Evolutionary conservation across 31 red algal species (phyloP).

Genomic region (Odonthalia washingtoniensis): DNA sequence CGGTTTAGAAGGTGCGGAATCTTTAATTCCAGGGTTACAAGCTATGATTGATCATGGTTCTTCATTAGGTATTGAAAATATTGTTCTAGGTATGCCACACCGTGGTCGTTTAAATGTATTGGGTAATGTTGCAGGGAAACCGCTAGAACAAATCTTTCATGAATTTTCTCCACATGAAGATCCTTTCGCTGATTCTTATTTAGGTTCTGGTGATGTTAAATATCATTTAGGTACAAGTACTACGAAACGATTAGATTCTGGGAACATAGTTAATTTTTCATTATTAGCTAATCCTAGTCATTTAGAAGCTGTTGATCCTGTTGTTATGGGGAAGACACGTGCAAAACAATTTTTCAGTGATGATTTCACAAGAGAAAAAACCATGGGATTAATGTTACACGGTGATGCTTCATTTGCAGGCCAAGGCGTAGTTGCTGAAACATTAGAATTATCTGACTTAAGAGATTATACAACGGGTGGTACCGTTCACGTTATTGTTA

Average conservation of each 20-base stretch:
- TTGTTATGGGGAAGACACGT: slow-evolving; percentile 95
- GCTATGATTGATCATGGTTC: slow-evolving; percentile 92
- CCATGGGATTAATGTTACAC: slow-evolving; percentile 94
- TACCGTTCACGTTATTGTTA: slow-evolving; percentile 96
- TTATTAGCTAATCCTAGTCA: slow-evolving; percentile 98
- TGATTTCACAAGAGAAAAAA: slow-evolving; percentile 84
- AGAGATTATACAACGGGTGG: slow-evolving; percentile 93
- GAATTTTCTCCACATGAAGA: slow-evolving; percentile 95
- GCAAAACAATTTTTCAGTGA: slow-evolving; percentile 97
- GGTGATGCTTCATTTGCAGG: slow-evolving; percentile 99
- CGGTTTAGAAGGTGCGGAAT: slow-evolving; percentile 96
- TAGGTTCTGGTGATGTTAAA: slow-evolving; percentile 98
- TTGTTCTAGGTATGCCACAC: slow-evolving; percentile 99
- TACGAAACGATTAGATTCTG: slow-evolving; percentile 69
- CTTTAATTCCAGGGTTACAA: slow-evolving; percentile 91
- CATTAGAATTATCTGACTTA: slow-evolving; percentile 91
- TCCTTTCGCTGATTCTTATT: slow-evolving; percentile 83
- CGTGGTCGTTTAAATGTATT: slow-evolving; percentile 98
- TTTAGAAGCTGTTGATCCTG: slow-evolving; percentile 97
- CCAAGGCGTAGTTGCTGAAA: slow-evolving; percentile 98
- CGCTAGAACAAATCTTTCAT: slow-evolving; percentile 93
- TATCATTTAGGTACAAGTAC: slow-evolving; percentile 97
- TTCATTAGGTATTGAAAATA: slow-evolving; percentile 87
- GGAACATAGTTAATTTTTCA: slow-evolving; percentile 86
- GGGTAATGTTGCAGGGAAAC: slow-evolving; percentile 88